A percentile compares a stretch with the other conserved stretches of the same genome.
phyloP scores from a whole-genome alignment of 2,329 filamentous ascomycete species.

The Huntiella decipiens region DNA sequence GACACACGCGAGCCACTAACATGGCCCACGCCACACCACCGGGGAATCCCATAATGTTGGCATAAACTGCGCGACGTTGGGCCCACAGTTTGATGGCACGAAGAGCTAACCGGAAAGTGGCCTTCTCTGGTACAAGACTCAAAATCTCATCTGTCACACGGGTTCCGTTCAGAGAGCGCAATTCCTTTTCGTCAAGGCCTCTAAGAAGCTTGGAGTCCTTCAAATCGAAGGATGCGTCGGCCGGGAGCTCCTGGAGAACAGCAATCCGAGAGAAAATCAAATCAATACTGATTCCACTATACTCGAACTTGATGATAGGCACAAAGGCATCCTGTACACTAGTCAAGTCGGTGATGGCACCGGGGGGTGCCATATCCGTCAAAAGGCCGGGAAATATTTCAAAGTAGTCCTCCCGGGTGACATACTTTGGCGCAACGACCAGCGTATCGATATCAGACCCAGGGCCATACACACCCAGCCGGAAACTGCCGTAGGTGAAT shows the following conservation, averaged over 20 bases:
- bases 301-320: conserved; percentile 93
- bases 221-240: conserved; percentile 48
- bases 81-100: conserved; percentile 95
- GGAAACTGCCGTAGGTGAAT: conserved; percentile 91
- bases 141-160: conserved; percentile 89
- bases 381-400: conserved; percentile 67
- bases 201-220: conserved; percentile 71
- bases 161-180: conserved; percentile 83
- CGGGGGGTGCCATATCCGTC: conserved; percentile 52
- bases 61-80: conserved; percentile 77
- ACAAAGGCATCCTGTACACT: conserved; percentile 82
- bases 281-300: conserved; percentile 82
- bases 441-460: conserved; percentile 97
- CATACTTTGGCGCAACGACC: conserved; percentile 76
- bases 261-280: conserved; percentile 69
- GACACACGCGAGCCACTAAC: conserved; percentile 87
- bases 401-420: conserved; percentile 83
- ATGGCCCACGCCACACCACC: conserved; percentile 97
- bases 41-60: conserved; percentile 89
- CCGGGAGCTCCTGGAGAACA: conserved; percentile 48
- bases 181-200: conserved; percentile 68
- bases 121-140: conserved; percentile 68
- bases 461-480: conserved; percentile 81
- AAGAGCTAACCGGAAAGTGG: conserved; percentile 74
- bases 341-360: conserved; percentile 68